Conservation (phyloP, 75 land plant genomes). For the Cupressus sempervirens region DNA sequence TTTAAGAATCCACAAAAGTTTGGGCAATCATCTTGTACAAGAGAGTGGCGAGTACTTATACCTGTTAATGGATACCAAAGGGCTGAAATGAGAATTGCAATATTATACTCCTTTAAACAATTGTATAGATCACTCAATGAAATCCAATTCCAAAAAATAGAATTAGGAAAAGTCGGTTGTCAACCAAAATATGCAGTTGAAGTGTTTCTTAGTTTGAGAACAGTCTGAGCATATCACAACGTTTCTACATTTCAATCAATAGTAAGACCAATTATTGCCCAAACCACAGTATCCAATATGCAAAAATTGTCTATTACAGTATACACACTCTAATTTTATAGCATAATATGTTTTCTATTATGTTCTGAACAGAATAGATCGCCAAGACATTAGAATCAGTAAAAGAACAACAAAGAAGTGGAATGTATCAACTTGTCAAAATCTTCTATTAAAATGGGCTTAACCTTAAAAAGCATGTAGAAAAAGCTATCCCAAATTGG, state of each 20-base stretch:
- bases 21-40: neutral
- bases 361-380: neutral
- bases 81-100: neutral
- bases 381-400: neutral
- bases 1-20: too few relatives aligned
- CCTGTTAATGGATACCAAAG: neutral
- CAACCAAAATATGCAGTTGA: neutral
- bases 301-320: neutral
- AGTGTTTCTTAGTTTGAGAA: neutral
- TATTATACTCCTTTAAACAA: neutral
- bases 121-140: neutral
- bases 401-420: neutral
- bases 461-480: slow-evolving; percentile 75
- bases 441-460: neutral
- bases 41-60: neutral
- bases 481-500: slow-evolving; percentile 64
- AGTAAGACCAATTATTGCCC: neutral
- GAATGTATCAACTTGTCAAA: neutral
- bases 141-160: neutral
- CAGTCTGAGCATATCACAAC: neutral
- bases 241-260: neutral
- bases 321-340: neutral
- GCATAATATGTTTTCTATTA: neutral
- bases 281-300: neutral
- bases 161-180: neutral